Base-by-base conservation (phyloP, 768 basidiomycete genomes). In the Lentinula boryana region DNA sequence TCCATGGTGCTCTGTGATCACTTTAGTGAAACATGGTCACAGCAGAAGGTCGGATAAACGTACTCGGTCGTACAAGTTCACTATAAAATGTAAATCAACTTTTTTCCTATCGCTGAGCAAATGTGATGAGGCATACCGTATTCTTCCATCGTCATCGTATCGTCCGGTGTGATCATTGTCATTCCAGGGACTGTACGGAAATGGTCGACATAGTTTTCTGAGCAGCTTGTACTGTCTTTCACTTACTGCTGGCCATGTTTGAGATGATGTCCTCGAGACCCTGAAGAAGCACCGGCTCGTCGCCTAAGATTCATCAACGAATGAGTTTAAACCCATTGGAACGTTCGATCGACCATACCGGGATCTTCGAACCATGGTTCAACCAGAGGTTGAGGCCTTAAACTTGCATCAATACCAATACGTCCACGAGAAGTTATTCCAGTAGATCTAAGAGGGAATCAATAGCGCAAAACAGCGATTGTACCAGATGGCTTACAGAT, bases 371-470 rank as follows among this genome's bases (percentile, higher is more conserved):
- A 79, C 84, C 85, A 87, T 1, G 85, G 84, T 63, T 80, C 74
- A 18, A 76, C 74, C 40, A 86, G 67, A 3, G 81, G 74, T 32
- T 73, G 70, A 13, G 76, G 83, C 18, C 76, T 79, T 54, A 86
- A 65, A 5, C 76, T 78, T 13, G 79, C 77, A 58, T 83, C 78
- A 61, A 87, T 80, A 21, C 85, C 85, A 60, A 86, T 77, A 32
- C 84, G 82, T 5, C 85, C 85, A 56, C 84, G 81, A 12, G 85
- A 87, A 1, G 80, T 82, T 50, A 85, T 77, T 52, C 84, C 84
- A 13, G 77, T 77, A 2, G 85, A 85, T n/a, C 82, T 83, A 61
- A 32, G 60, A 35, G 12, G 23, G 40, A 56, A 51, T 52, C 38
- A 31, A n/a, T 31, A 54, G 53, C 56, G 16, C 33, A 3, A 13